phyloP scores from a whole-genome alignment of 768 basidiomycete genomes.

The Naganishia antarctica region DNA sequence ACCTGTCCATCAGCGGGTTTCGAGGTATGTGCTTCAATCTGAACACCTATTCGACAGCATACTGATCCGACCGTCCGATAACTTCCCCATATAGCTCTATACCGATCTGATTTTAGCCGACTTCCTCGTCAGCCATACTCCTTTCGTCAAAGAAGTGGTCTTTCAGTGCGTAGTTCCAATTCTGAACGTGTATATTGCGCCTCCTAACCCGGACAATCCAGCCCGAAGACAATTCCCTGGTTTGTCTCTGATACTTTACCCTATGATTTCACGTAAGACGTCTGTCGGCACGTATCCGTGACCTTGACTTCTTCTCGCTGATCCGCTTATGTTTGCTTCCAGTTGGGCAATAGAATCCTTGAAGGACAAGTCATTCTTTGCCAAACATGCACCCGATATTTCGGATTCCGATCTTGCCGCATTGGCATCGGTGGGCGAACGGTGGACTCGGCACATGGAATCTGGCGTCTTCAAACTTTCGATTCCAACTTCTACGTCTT shows the following conservation, averaged over 20 bases:
- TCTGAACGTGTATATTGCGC: background rate
- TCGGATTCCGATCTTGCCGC: conserved; percentile 39
- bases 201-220: conserved; percentile 42
- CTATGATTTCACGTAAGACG: conserved; percentile 61
- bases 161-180: conserved; percentile 67
- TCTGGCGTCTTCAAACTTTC: conserved; percentile 68
- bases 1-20: conserved; percentile 70
- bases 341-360: conserved; percentile 57
- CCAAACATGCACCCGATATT: conserved; percentile 47
- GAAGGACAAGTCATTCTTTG: conserved; percentile 57
- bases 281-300: conserved; percentile 38
- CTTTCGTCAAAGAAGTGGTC: conserved; percentile 71
- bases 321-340: background rate
- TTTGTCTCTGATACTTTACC: conserved; percentile 95
- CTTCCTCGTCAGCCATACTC: conserved; percentile 83
- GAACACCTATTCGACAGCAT: too few relatives aligned
- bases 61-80: too few relatives aligned
- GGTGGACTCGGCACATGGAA: conserved; percentile 71
- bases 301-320: background rate
- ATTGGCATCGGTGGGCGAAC: conserved; percentile 59
- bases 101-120: conserved; percentile 77
- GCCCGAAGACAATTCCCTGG: conserved; percentile 93
- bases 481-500: conserved; percentile 58
- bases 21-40: too few relatives aligned
- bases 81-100: conserved; percentile 62